These are phyloP conservation scores for Brachypodium distachyon DNA, from an alignment of 202 grass and related monocot species.

Conservation along the genomic window DNA sequence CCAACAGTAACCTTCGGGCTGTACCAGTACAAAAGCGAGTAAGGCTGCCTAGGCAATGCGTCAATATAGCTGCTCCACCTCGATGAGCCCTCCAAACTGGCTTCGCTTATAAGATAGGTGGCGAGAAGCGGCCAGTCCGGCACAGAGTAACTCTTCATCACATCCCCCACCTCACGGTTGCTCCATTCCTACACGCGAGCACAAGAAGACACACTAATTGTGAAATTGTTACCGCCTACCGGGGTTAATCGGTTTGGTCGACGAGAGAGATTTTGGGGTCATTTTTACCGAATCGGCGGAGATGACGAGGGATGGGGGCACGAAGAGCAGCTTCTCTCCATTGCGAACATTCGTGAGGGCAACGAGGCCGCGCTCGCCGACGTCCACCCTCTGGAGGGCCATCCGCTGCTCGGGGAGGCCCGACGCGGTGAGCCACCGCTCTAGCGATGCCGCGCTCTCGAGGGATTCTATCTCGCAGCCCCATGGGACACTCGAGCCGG, in stretches of 20 bases:
- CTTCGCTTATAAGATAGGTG: constrained; percentile 91
- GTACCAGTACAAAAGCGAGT: constrained; percentile 96
- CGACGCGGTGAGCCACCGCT: constrained; percentile 68
- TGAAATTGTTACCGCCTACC: background rate
- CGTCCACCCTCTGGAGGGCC: constrained; percentile 56
- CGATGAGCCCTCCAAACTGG: constrained; percentile 55
- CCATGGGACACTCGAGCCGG: constrained; percentile 38
- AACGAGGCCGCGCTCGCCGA: constrained; percentile 88
- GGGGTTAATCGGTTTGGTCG: background rate
- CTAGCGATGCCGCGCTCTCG: constrained; percentile 70
- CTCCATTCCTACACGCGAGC: constrained; percentile 60
- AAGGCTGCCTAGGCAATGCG: constrained; percentile 89
- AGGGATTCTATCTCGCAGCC: constrained; percentile 90
- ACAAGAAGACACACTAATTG: background rate
- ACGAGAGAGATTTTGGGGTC: background rate
- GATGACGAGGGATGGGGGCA: constrained; percentile 84
- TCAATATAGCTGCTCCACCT: constrained; percentile 84
- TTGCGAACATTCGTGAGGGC: constrained; percentile 85
- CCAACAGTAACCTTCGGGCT: background rate
- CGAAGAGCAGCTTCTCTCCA: constrained; percentile 95
- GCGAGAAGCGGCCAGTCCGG: constrained; percentile 92
- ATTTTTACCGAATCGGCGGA: constrained; percentile 55
- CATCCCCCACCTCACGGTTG: constrained; percentile 49
- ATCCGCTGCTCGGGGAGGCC: constrained; percentile 72
- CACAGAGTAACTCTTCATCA: constrained; percentile 72